A percentile compares a stretch with the other conserved stretches of the same genome.
Evolutionary conservation across 768 basidiomycete genomes (phyloP).

Genomic region (Xerocomus spinulosus): DNA sequence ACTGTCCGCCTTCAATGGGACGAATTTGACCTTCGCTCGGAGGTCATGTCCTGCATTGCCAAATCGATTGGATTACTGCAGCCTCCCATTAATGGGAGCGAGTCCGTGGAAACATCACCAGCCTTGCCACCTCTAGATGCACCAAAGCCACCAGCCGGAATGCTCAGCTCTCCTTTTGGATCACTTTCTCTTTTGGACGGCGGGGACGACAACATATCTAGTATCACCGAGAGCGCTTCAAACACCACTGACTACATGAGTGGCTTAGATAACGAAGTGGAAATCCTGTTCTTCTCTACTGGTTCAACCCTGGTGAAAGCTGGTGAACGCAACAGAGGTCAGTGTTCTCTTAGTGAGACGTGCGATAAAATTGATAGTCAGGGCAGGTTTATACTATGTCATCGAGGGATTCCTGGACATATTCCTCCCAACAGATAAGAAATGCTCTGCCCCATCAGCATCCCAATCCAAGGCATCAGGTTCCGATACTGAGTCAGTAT

Average conservation of each 20-base stretch:
- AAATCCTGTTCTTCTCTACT: conserved; percentile 88
- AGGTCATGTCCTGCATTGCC: conserved; percentile 96
- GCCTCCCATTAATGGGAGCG: conserved; percentile 67
- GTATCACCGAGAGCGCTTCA: conserved; percentile 55
- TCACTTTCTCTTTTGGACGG: conserved; percentile 69
- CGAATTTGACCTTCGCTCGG: conserved; percentile 92
- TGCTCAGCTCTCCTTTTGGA: conserved; percentile 64
- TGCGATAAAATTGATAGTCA: background rate
- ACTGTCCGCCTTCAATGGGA: conserved; percentile 39
- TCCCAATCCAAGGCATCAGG: conserved; percentile 17
- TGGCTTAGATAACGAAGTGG: conserved; percentile 93
- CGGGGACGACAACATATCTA: conserved; percentile 64
- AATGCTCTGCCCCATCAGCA: conserved; percentile 1
- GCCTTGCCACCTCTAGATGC: conserved; percentile 47
- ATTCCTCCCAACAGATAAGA: conserved; percentile 49
- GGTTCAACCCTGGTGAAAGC: conserved; percentile 84
- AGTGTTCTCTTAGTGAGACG: conserved; percentile 1
- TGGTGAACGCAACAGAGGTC: conserved; percentile 85
- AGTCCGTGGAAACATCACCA: conserved; percentile 65
- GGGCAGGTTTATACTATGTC: conserved; percentile 80
- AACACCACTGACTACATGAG: conserved; percentile 55
- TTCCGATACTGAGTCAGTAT: conserved; percentile 37
- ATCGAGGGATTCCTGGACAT: conserved; percentile 97
- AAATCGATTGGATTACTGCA: conserved; percentile 94
- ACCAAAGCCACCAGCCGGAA: conserved; percentile 31